Conservation (phyloP, 2,329 filamentous ascomycete species). For the Byssothecium circinans region DNA sequence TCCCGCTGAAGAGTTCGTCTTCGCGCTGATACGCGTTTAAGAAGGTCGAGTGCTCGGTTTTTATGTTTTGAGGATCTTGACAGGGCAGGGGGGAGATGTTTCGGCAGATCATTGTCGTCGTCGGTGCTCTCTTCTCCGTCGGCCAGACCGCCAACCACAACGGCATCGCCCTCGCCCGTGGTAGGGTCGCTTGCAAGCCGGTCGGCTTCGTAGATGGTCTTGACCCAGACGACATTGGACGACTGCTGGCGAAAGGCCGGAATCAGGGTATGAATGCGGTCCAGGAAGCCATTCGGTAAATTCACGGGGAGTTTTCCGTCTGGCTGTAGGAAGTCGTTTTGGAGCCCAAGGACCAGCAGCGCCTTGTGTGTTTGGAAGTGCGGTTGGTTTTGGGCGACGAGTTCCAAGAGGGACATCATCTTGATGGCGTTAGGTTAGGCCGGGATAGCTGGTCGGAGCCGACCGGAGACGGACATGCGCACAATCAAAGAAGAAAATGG, state of each 20-base stretch:
- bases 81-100: constrained; percentile 26
- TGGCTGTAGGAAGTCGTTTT: constrained; percentile 80
- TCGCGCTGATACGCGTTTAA: constrained; percentile 41
- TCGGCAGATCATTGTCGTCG: constrained; percentile 35
- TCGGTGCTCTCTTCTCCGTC: constrained; percentile 40
- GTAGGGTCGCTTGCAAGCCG: constrained; percentile 57
- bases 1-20: constrained; percentile 31
- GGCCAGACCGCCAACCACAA: constrained; percentile 45
- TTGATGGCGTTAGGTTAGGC: neutral
- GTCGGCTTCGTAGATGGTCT: constrained; percentile 69
- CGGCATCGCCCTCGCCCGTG: constrained; percentile 51
- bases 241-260: constrained; percentile 68
- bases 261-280: constrained; percentile 67
- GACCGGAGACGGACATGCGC: constrained; percentile 7
- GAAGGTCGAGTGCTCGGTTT: constrained; percentile 39
- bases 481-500: constrained; percentile 3
- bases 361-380: constrained; percentile 65
- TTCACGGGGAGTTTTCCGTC: constrained; percentile 68
- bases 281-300: constrained; percentile 66
- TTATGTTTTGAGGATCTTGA: constrained; percentile 40
- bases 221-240: constrained; percentile 81
- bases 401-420: constrained; percentile 44
- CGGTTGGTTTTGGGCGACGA: constrained; percentile 51
- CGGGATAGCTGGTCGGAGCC: neutral
- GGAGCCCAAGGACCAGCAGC: constrained; percentile 80